Evolutionary conservation across 345 rosid species (phyloP).

Genomic region (Angophora floribunda): DNA sequence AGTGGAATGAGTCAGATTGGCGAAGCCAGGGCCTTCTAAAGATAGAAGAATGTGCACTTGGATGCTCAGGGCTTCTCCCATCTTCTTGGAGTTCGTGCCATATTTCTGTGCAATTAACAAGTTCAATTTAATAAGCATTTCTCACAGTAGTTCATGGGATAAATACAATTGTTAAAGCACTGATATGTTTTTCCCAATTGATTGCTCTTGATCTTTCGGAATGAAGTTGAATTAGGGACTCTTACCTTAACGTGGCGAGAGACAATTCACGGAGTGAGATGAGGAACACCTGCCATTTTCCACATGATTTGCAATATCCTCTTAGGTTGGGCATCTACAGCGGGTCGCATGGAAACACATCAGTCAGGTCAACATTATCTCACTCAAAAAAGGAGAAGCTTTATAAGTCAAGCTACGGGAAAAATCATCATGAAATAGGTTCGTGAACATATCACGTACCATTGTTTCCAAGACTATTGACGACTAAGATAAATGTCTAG

Average conservation of each 20-base stretch:
- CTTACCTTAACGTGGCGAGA: background rate
- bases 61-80: background rate
- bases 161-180: background rate
- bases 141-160: background rate
- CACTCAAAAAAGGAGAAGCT: too few species aligned
- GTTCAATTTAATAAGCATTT: background rate
- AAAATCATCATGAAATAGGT: background rate
- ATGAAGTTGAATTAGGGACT: background rate
- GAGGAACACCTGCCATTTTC: rapidly evolving
- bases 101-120: background rate
- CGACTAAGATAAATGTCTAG: background rate
- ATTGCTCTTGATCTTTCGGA: background rate
- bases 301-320: background rate
- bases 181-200: background rate
- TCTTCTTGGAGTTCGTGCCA: background rate
- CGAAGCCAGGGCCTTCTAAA: background rate
- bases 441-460: background rate
- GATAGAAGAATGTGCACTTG: background rate
- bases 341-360: too few species aligned
- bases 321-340: background rate
- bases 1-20: background rate
- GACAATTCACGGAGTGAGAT: background rate
- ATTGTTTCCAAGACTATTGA: background rate
- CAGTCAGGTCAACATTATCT: too few species aligned
- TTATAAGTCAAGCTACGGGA: too few species aligned